phyloP scores from a whole-genome alignment of 768 basidiomycete genomes.

The Rhizopogon roseolus region DNA sequence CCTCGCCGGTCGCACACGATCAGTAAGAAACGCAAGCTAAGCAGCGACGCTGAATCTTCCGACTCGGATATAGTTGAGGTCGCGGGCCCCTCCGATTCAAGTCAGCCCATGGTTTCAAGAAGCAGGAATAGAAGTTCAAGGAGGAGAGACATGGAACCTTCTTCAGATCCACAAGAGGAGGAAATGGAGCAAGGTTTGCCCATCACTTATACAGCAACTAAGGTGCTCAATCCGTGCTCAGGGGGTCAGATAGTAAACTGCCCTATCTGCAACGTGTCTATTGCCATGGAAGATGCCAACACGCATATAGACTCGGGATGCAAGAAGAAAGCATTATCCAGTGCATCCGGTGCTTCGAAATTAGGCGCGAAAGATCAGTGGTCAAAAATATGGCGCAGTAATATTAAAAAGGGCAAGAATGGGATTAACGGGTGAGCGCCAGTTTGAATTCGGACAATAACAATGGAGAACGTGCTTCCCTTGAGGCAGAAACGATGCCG shows the following conservation, averaged over 20 bases:
- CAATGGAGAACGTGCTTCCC: constrained; percentile 5
- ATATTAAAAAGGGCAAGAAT: constrained; percentile 36
- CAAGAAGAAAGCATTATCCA: constrained; percentile 10
- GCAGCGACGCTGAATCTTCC: constrained; percentile 12
- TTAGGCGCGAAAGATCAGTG: constrained; percentile 31
- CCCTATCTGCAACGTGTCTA: constrained; percentile 51
- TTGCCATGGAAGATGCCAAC: constrained; percentile 51
- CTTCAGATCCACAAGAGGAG: constrained; percentile 29
- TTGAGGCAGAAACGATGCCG: constrained; percentile 17
- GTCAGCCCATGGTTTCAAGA: constrained; percentile 13
- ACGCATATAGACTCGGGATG: constrained; percentile 52
- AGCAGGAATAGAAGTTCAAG: constrained; percentile 12
- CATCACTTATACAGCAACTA: background rate
- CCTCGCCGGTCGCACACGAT: constrained; percentile 15
- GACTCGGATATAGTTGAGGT: constrained; percentile 24
- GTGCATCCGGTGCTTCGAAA: constrained; percentile 18
- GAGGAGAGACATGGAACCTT: constrained; percentile 15
- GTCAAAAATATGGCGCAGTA: constrained; percentile 34
- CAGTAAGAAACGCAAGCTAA: constrained; percentile 33
- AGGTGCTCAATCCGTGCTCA: constrained; percentile 12
- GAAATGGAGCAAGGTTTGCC: constrained; percentile 16
- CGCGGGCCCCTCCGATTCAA: constrained; percentile 27
- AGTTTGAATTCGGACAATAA: background rate
- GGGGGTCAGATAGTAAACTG: constrained; percentile 42
- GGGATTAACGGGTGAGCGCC: constrained; percentile 26